phyloP scores from a whole-genome alignment of 1,284 basidiomycete genomes.

The Puccinia triticina region DNA sequence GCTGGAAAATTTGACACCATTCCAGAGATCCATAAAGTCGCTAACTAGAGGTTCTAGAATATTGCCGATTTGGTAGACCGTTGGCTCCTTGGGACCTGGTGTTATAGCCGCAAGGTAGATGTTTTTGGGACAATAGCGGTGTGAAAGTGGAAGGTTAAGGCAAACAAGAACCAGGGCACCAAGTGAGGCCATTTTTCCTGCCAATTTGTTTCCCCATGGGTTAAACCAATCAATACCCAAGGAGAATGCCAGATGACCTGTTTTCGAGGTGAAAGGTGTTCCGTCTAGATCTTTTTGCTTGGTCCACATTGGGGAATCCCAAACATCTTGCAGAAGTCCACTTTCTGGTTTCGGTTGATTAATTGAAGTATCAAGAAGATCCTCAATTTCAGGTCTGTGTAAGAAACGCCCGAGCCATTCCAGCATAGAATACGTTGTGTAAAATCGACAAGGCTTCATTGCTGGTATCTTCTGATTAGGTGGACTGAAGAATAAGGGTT shows the following conservation, averaged over 20 bases:
- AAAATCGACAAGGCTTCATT: neutral
- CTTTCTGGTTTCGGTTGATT: neutral
- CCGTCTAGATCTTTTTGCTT: conserved; percentile 1
- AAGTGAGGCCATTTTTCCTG: conserved; percentile 10
- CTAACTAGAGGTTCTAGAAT: conserved; percentile 59
- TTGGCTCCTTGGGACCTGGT: conserved; percentile 57
- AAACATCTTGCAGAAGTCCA: conserved; percentile 20
- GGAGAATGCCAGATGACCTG: conserved; percentile 18
- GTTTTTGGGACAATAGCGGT: conserved; percentile 60
- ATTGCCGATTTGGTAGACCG: conserved; percentile 56
- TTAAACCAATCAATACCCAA: conserved; percentile 35
- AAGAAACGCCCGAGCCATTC: conserved; percentile 30
- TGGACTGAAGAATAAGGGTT: neutral
- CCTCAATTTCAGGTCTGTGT: conserved; percentile 13
- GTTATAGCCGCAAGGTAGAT: conserved; percentile 61
- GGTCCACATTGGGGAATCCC: conserved; percentile 26
- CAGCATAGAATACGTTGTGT: neutral
- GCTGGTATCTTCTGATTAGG: neutral
- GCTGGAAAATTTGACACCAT: conserved; percentile 14
- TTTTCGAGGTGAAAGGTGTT: conserved; percentile 4
- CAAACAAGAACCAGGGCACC: conserved; percentile 31
- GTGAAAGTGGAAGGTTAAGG: conserved; percentile 55
- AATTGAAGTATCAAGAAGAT: conserved; percentile 28
- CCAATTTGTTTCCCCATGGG: conserved; percentile 19
- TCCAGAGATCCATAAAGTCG: conserved; percentile 17